Base-by-base conservation (phyloP, 495 filamentous ascomycete genomes). In the Chaetomium fimeti region DNA sequence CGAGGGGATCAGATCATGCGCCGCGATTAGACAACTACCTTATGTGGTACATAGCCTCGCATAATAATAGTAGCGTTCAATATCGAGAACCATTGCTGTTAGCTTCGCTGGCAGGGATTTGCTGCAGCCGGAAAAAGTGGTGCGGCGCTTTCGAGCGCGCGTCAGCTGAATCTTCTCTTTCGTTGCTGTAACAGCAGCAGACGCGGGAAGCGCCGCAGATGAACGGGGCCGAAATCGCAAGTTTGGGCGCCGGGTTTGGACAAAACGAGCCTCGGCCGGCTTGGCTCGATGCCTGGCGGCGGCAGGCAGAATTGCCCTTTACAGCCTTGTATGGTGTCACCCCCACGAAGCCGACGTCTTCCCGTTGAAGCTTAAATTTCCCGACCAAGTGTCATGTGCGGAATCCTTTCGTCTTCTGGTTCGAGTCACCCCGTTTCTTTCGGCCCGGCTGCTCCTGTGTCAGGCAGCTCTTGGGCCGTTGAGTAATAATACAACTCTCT, bases 191-290 rank as follows among this genome's bases (percentile, higher is more conserved):
- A 49, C 45, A 49, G 16, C n/a, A 20, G 8, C 51, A 54, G 28
- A 57, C 55, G 55, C 55, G 55, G 55, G 55, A 57, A 57, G 55
- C 55, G 55, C 55, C 55, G 32, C 29, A 32, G 13, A 2, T 2
- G 16, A 24, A 55, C 52, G 32, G 32, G 15, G 13, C 38, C 56
- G 56, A 47, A 49, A 49, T 24, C 18, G n/a, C 8, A 24, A 49
- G 8, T 49, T n/a, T n/a, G 45, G 18, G 45, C 45, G 20, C 45
- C 45, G 45, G 45, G 24, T 29, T 53, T 20, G 29, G 40, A 29
- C 49, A 3, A 29, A 18, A 54, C 49, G 9, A 27, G 48, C 15
- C 51, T 28, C 28, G 13, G 25, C 11, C 5, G 15, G 51, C 51
- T 54, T 54, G 51, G 51, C 51, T 54, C 22, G 29, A 24, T 38